Base-by-base conservation (phyloP, 345 rosid genomes). In the Eucalyptus pumila region DNA sequence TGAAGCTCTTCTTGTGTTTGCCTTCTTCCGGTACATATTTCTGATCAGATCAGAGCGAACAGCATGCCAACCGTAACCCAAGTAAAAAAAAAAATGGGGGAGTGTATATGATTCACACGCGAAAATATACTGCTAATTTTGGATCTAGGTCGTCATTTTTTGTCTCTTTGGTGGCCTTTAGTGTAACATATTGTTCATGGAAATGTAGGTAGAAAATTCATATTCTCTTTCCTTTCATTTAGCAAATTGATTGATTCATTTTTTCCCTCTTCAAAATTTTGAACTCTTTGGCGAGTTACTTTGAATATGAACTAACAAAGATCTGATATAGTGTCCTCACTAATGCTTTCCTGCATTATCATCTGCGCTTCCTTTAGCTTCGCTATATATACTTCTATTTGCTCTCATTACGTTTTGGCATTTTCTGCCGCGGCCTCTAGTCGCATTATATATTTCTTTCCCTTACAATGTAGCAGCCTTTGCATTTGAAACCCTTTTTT, bases 1-100 rank as follows among this genome's bases (percentile, higher is more conserved):
- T 48, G 69, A 92, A 90, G 92, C 93, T 88, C 89, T 90, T 91
- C 86, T 30, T 85, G 80, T 72, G 88, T 91, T 86, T 87, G 87
- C 89, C 90, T 80, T 23, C 90, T 86, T 88, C 32, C 89, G n/a
- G 86, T 87, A 52, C 69, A 52, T 88, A 87, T 87, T 47, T 87
- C 49, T 52, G 47, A 37, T 27, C 83, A 44, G 72, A 87, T 24
- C 80, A 62, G 51, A 50, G 45, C 9, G 17, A 51, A 49, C 69
- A 54, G 60, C 67, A 80, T 47, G 40, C 54, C 87, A n/a, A 85
- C 26, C 42, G 16, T 44, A 44, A 32, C 30, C 86, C 67, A 23
- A 76, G 56, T 34, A 4, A 34, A 72, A 62, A 45, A 48, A 85
- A 85, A 32, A 40, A 48, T 40, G 34, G 87, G 80, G 80, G 86